Conservation (phyloP, 78 protist genomes). For the Polysphondylium violaceum region DNA sequence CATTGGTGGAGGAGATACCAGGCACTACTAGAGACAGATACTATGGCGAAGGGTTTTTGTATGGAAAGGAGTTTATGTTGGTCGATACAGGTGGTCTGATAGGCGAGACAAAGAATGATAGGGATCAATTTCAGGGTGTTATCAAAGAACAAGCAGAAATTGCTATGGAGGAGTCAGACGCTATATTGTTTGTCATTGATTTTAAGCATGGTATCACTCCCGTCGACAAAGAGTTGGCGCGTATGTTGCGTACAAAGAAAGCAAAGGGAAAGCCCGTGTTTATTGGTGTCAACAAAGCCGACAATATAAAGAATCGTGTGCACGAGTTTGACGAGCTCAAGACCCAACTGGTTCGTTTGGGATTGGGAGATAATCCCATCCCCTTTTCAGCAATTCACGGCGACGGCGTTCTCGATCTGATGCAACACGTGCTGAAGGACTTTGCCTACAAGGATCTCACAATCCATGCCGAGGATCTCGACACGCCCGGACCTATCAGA, state of each 20-base stretch:
- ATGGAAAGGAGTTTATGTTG: constrained; percentile 60
- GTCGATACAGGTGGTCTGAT: constrained; percentile 89
- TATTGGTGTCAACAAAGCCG: constrained; percentile 76
- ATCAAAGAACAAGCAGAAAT: constrained; percentile 67
- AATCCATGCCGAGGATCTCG: not conserved
- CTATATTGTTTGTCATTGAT: constrained; percentile 63
- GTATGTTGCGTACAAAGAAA: constrained; percentile 47
- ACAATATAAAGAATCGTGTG: constrained; percentile 6
- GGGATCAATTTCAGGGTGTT: constrained; percentile 33
- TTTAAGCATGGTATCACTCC: constrained; percentile 46
- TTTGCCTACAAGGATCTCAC: constrained; percentile 14
- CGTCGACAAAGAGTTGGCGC: constrained; percentile 66
- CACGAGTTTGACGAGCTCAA: constrained; percentile 25
- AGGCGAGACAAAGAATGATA: constrained; percentile 52
- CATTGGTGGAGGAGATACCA: constrained; percentile 73
- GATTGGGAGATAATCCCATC: constrained; percentile 50
- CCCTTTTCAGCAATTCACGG: constrained; percentile 73
- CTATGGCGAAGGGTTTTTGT: constrained; percentile 53
- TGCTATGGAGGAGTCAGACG: constrained; percentile 80
- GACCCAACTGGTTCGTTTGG: constrained; percentile 17
- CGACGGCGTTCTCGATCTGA: constrained; percentile 42
- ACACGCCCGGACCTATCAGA: constrained; percentile 18
- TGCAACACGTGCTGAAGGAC: not conserved
- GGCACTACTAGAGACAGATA: constrained; percentile 81
- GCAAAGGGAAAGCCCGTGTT: constrained; percentile 35